These are phyloP conservation scores for Pascua guehoae DNA, from an alignment of 1,284 basidiomycete species.

Conservation along the genomic window DNA sequence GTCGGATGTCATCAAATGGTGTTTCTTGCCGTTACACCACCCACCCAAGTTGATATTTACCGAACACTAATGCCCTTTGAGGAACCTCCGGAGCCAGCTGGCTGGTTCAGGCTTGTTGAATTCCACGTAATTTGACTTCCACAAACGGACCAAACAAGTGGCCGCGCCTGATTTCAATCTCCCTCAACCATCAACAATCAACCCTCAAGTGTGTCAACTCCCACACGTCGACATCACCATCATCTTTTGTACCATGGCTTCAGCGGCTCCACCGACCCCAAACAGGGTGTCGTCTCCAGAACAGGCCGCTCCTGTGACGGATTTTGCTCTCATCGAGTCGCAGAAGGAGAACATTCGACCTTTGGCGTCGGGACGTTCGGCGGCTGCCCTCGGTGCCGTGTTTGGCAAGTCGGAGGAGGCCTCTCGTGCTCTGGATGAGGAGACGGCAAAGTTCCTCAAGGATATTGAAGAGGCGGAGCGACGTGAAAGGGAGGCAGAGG, in stretches of 20 bases:
- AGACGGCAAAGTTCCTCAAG: slow-evolving; percentile 46
- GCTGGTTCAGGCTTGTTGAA: too few relatives aligned
- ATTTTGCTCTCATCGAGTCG: slow-evolving; percentile 53
- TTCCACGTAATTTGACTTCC: neutral
- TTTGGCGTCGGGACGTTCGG: slow-evolving; percentile 55
- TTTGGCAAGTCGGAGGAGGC: slow-evolving; percentile 49
- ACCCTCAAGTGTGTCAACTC: too few relatives aligned
- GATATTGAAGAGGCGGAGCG: slow-evolving; percentile 49
- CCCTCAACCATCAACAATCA: neutral
- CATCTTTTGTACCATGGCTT: neutral
- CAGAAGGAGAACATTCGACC: slow-evolving; percentile 63
- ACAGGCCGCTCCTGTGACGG: slow-evolving; percentile 41
- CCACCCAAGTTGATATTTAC: too few relatives aligned
- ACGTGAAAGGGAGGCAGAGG: slow-evolving; percentile 56
- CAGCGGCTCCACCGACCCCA: slow-evolving; percentile 3
- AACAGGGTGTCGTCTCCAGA: slow-evolving; percentile 6
- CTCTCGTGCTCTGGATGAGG: slow-evolving; percentile 48
- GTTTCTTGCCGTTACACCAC: too few relatives aligned
- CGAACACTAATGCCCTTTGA: too few relatives aligned
- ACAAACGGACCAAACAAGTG: slow-evolving; percentile 7
- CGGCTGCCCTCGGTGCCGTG: slow-evolving; percentile 54
- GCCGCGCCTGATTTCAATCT: slow-evolving; percentile 4
- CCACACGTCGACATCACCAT: neutral
- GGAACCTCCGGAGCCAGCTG: too few relatives aligned
- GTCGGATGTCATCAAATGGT: too few relatives aligned